Conservation (phyloP, 371 early-diverging fungal species). For the Mucor irregularis region DNA sequence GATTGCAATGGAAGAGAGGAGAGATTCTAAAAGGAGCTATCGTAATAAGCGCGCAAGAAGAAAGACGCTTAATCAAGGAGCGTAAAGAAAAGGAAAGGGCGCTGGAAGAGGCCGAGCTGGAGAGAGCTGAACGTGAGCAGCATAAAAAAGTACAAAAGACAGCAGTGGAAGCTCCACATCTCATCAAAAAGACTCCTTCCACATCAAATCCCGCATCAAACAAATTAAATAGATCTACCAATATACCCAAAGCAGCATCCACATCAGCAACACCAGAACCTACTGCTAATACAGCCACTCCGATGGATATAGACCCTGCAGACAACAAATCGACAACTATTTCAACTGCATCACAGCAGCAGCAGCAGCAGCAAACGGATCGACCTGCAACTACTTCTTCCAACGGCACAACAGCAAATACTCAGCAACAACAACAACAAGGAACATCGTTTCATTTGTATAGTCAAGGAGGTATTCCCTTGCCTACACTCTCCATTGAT, state of each 20-base stretch:
- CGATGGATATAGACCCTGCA: neutral
- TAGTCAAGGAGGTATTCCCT: constrained; percentile 45
- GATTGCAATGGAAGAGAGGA: constrained; percentile 55
- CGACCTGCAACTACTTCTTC: neutral
- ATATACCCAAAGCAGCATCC: neutral
- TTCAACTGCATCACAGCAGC: neutral
- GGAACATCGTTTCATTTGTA: constrained; percentile 24
- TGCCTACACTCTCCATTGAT: constrained; percentile 62
- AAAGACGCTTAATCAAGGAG: constrained; percentile 23
- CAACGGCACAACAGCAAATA: neutral
- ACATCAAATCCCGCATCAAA: constrained; percentile 4
- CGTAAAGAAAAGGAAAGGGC: constrained; percentile 19
- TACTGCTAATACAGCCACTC: neutral
- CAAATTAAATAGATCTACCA: neutral
- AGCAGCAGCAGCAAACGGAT: constrained; percentile 1
- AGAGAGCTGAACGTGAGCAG: constrained; percentile 21
- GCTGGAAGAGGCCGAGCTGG: constrained; percentile 16
- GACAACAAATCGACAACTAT: neutral
- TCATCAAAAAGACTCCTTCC: constrained; percentile 18
- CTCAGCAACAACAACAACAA: constrained; percentile 11
- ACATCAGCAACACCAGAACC: neutral
- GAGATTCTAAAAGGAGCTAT: constrained; percentile 50
- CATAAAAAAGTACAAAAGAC: constrained; percentile 8
- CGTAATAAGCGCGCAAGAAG: constrained; percentile 34
- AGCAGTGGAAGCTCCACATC: neutral